A percentile compares a stretch with the other conserved stretches of the same genome.
Evolutionary conservation across 805 yeast species (phyloP).

Genomic region (Zygosaccharomyces lentus): DNA sequence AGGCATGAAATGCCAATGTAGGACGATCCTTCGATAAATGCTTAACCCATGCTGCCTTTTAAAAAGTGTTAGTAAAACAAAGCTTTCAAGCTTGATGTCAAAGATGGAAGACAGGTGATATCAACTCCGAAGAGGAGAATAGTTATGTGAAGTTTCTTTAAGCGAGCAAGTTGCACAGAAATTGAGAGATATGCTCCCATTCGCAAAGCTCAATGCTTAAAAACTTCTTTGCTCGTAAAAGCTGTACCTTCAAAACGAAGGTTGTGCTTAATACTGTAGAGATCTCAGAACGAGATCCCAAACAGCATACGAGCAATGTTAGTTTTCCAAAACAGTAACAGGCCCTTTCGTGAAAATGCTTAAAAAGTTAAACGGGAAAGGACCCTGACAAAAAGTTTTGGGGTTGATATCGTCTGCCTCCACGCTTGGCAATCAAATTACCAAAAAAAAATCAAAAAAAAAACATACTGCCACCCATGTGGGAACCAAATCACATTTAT

Average conservation of each 20-base stretch:
- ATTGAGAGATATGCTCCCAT: not conserved
- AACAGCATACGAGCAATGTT: constrained; percentile 54
- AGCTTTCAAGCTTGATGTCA: constrained; percentile 9
- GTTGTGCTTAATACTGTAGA: constrained; percentile 36
- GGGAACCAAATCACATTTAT: constrained; percentile 97
- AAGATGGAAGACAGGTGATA: not conserved
- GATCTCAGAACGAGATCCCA: constrained; percentile 35
- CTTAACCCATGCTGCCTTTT: constrained; percentile 97
- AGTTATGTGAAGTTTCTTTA: constrained; percentile 77
- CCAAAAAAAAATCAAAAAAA: constrained; percentile 15
- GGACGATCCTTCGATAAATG: constrained; percentile 88
- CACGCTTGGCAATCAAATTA: constrained; percentile 9
- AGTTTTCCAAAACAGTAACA: constrained; percentile 98
- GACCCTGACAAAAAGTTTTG: constrained; percentile 89
- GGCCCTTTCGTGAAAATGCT: constrained; percentile 56
- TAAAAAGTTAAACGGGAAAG: constrained; percentile 30
- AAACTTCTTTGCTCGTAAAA: constrained; percentile 45
- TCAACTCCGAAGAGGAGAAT: not conserved
- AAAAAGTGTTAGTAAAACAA: constrained; percentile 19
- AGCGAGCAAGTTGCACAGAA: constrained; percentile 53
- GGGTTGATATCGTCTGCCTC: constrained; percentile 32
- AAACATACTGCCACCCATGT: constrained; percentile 99
- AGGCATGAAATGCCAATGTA: constrained; percentile 96
- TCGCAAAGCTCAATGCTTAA: constrained; percentile 75
- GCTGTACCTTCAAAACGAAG: constrained; percentile 43